Evolutionary conservation across 371 early-diverging fungal species (phyloP), one percentile per base, ranked within the genome.

Genomic region (Rhizopus stolonifer): DNA sequence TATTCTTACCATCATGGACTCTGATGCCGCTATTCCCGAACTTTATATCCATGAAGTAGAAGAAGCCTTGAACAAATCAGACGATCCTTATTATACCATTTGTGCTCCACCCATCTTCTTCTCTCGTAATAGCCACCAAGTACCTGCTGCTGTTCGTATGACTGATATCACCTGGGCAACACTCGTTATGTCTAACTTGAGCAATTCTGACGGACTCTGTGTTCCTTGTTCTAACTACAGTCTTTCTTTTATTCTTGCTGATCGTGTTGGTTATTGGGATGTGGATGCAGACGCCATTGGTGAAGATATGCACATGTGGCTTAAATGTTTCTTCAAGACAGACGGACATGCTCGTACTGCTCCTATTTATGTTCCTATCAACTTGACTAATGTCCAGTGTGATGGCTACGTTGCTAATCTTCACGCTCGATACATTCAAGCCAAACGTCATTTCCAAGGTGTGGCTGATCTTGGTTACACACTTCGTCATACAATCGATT

Each of bases 261-360:
- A 81, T 22, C 58, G 83, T 26, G 87, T 91, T 17, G 81, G 82
- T 29, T 89, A 82, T 51, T 91, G 91, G 91, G 91, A 91, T 61
- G 80, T 84, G 5, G 84, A 84, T 53, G 81, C 87, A 7, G 88
- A 89, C 68, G 86, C 88, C 15, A 84, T 89, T 34, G 91, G 89
- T 40, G 91, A 91, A 61, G 91, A 91, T 64, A 81, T 91, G 84
- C 91, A 91, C 68, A 91, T 90, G 91, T 84, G 82, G 77, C 73
- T 91, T 18, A 89, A 89, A 65, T 87, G 86, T 60, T 91, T 86
- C 66, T 88, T 86, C 65, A 77, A 80, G 55, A 87, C 89, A 40
- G 74, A 79, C 56, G 88, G 87, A 21, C 66, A 69, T 21, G 80
- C 83, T 14, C 77, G 81, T 46, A 80, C 83, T 45, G 82, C 77